Evolutionary conservation across 2,329 filamentous ascomycete species (phyloP), one percentile per base, ranked within the genome.

Genomic region (Balansia obtecta): DNA sequence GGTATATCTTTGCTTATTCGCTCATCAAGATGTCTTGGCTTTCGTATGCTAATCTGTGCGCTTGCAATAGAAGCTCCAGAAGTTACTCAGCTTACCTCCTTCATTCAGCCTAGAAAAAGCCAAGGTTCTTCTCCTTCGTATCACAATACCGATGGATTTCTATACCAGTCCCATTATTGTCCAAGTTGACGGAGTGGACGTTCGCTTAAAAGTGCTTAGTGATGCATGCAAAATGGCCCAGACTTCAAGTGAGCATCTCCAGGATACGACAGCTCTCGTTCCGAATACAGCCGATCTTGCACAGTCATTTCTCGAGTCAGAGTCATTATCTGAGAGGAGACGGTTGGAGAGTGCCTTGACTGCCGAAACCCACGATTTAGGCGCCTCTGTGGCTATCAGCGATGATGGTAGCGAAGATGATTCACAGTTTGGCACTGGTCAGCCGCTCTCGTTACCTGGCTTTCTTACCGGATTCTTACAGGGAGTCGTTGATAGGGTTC

Each of bases 81-180:
- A 77, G 45, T 68, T 91, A 18, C 73, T 95, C 4, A 79, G 84
- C 58, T 79, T 96, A 3, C 90, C 90, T 0, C 69, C 82, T 1
- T 78, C 79, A 6, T 79, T 93, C 61, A 75, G 79, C 53, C 72
- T 96, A 12, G 77, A 80, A 48, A 83, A 81, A 62, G 90, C 91
- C 51, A 83, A 82, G 56, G 80, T 95, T 48, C 71, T 85, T 2
- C 73, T 85, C 7, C 77, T 97, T 22, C 85, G 86, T 60, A 72
- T 96, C 49, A 94, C 85, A 8, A 77, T 97, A 47, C 88, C 91
- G 12, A 83, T 93, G 63, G 88, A 96, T 65, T 83, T 96, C 56
- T 89, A 90, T 65, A 85, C 82, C 49, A 90, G 85, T 57, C 83
- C 88, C 30, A 94, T 97, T 62, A 73, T 79, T 32, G 80, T 91